These are phyloP conservation scores for Aechmea fasciata DNA, from an alignment of 176 grass and related monocot species.

Conservation along the genomic window DNA sequence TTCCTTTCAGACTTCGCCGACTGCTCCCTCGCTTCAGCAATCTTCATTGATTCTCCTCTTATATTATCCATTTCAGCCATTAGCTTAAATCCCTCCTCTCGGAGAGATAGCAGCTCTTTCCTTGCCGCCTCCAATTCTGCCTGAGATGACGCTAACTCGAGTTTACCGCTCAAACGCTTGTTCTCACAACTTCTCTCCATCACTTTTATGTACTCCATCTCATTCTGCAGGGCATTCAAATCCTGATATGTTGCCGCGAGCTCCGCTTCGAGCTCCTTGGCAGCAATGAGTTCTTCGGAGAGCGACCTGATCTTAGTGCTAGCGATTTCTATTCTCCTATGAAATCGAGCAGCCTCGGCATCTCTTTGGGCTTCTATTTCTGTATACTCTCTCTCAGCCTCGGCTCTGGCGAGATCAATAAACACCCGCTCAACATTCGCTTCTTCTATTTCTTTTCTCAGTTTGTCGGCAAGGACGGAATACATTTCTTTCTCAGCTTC, in stretches of 20 bases:
- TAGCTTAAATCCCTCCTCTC: constrained; percentile 1
- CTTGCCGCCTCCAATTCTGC: not conserved
- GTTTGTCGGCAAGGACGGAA: not conserved
- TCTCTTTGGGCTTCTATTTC: not conserved
- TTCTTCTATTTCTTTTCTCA: constrained; percentile 1
- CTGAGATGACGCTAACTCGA: not conserved
- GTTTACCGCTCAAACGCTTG: not conserved
- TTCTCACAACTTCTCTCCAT: not conserved
- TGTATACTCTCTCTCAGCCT: not conserved
- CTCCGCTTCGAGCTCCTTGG: not conserved
- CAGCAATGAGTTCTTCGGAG: not conserved
- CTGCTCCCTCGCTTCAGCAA: not conserved
- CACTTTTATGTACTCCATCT: constrained; percentile 8
- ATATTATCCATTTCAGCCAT: constrained; percentile 10
- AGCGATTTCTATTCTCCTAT: not conserved
- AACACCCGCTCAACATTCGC: not conserved
- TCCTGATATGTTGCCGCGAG: not conserved
- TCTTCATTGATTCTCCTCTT: not conserved
- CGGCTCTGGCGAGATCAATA: not conserved
- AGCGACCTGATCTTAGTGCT: not conserved
- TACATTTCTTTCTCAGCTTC: not conserved
- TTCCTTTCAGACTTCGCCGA: not conserved
- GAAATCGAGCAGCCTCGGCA: not conserved
- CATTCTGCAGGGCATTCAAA: not conserved
- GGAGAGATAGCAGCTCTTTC: not conserved